Percentiles rank a stretch among this genome's conserved stretches.
These are phyloP conservation scores for Curvularia verruculosa DNA, from an alignment of 2,329 filamentous ascomycete species.

Conservation along the genomic window DNA sequence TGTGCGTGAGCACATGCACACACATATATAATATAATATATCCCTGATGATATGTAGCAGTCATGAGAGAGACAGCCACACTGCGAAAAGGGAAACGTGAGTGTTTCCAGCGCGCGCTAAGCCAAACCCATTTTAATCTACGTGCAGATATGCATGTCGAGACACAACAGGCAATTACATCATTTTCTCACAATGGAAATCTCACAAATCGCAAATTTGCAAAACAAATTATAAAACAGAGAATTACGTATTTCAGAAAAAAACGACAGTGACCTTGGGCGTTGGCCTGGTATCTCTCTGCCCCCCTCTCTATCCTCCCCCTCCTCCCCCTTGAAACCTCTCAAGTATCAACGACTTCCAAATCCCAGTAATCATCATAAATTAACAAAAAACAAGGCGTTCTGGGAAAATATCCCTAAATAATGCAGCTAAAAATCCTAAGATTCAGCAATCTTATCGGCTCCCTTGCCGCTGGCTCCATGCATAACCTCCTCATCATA, in stretches of 20 bases:
- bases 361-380: not conserved
- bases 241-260: slow-evolving; percentile 6
- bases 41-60: not conserved
- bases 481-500: slow-evolving; percentile 39
- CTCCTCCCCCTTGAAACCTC: not conserved
- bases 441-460: slow-evolving; percentile 15
- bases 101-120: no score
- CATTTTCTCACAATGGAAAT: no score
- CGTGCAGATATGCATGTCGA: no score
- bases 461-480: slow-evolving; percentile 22
- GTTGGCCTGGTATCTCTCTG: slow-evolving; percentile 15
- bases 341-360: not conserved
- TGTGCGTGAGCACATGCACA: not conserved
- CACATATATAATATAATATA: no score
- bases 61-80: not conserved
- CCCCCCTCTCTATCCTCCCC: no score
- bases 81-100: no score
- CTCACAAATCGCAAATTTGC: no score
- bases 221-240: not conserved
- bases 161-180: no score
- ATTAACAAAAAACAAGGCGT: not conserved
- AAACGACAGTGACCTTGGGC: slow-evolving; percentile 14
- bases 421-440: slow-evolving; percentile 17
- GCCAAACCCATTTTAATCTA: no score
- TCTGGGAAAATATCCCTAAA: no score